These are phyloP conservation scores for Alectoria sarmentosa DNA, from an alignment of 495 filamentous ascomycete species.

Conservation along the genomic window DNA sequence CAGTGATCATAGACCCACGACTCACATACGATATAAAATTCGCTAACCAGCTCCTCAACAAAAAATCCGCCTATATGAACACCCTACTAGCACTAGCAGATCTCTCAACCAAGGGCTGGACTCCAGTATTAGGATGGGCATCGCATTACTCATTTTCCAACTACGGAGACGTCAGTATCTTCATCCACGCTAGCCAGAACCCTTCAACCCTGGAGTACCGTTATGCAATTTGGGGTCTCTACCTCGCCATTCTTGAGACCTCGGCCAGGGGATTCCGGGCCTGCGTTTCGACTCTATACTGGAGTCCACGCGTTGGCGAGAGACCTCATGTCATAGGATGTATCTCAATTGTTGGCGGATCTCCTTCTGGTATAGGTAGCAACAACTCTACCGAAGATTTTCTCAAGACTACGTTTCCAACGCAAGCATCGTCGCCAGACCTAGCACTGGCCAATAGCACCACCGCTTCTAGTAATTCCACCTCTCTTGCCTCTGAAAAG, in stretches of 20 bases:
- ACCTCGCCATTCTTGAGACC: neutral
- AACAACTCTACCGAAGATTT: neutral
- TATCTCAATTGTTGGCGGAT: neutral
- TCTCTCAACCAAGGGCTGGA: constrained; percentile 2
- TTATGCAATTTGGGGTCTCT: neutral
- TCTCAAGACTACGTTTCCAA: neutral
- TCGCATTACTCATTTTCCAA: neutral
- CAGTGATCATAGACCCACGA: neutral
- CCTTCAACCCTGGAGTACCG: neutral
- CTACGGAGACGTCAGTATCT: neutral
- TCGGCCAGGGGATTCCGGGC: neutral
- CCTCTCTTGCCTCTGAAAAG: neutral
- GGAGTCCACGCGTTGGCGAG: neutral
- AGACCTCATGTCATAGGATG: neutral
- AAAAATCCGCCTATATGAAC: neutral
- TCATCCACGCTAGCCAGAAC: neutral
- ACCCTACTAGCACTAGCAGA: neutral
- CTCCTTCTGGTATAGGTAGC: neutral
- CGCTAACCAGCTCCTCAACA: neutral
- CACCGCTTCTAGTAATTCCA: neutral
- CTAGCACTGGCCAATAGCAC: neutral
- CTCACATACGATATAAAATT: neutral
- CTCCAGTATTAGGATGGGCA: neutral
- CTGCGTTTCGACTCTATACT: neutral
- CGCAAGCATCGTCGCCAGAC: neutral